A percentile compares a stretch with the other conserved stretches of the same genome.
These are phyloP conservation scores for Claviceps spartinae DNA, from an alignment of 2,329 filamentous ascomycete species.

Conservation along the genomic window DNA sequence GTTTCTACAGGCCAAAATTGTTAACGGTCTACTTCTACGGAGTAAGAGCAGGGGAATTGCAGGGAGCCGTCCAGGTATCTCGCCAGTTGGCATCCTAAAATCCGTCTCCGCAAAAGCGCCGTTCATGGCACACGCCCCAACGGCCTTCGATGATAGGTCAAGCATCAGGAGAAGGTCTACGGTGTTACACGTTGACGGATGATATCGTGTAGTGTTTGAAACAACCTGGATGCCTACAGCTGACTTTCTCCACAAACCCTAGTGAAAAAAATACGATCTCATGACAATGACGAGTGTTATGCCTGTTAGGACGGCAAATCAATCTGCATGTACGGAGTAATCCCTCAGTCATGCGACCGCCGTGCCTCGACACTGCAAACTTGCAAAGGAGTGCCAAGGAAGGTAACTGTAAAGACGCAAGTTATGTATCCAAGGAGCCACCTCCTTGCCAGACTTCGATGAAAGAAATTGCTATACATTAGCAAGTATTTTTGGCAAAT, in stretches of 20 bases:
- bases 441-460: not conserved
- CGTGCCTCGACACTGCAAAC: not conserved
- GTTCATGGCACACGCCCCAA: not conserved
- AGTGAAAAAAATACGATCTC: not conserved
- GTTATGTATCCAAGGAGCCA: not conserved
- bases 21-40: not conserved
- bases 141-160: not conserved
- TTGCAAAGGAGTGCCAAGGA: not conserved
- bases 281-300: not conserved
- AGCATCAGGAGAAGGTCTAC: not conserved
- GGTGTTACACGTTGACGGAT: not conserved
- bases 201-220: not conserved
- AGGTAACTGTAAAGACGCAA: not conserved
- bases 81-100: not conserved
- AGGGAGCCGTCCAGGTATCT: not conserved
- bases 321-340: not conserved
- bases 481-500: not conserved
- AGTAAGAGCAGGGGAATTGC: not conserved
- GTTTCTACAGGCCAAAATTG: conserved; percentile 4
- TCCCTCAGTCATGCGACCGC: not conserved
- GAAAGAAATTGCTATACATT: not conserved
- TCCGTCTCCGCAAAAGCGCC: not conserved
- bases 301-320: not conserved
- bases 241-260: not conserved
- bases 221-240: not conserved